Base-by-base conservation (phyloP, 169 alveolate species). In the Amoebophrya sp. region DNA sequence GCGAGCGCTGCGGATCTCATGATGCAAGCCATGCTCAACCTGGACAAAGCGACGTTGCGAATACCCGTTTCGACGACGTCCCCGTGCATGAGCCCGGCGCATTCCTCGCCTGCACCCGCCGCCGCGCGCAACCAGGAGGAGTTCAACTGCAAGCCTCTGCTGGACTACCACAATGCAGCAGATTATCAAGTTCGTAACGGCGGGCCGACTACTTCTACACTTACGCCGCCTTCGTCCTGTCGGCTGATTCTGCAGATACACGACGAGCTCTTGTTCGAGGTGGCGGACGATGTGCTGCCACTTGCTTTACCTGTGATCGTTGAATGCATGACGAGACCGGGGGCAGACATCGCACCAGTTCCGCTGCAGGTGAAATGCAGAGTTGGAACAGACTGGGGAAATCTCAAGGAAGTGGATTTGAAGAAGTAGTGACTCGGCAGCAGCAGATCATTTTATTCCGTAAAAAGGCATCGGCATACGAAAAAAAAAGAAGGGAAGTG, bases 1-100 rank as follows among this genome's bases (percentile, higher is more conserved):
- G 89, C 89, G 41, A n/a, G 43, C 45, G 89, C 89, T 20, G 89
- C 89, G 7, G 89, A 88, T 20, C 41, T 88, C 89, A 88, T 88
- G 89, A 41, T 40, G 89, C 67, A 40, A 1, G 89, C 89, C n/a
- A 88, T 41, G 89, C 31, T 88, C n/a, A 40, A 88, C 18, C 23
- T 58, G 39, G 0, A n/a, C 67, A 18, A 45, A 45, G 10, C 67
- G 67, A 45, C 67, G 10, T 18, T 45, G 67, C n/a, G 67, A 45
- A 18, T 45, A 15, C 18, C 67, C 10, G 18, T 18, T 15, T 45
- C 67, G 10, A 45, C 67, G n/a, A n/a, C n/a, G n/a, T n/a, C n/a
- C n/a, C n/a, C n/a, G n/a, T n/a, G n/a, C n/a, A n/a, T n/a, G n/a
- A n/a, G n/a, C n/a, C n/a, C n/a, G n/a, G n/a, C n/a, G n/a, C n/a